A percentile compares a stretch with the other conserved stretches of the same genome.
Evolutionary conservation across 2,329 filamentous ascomycete species (phyloP).

Genomic region (Teratosphaeria zuluensis): DNA sequence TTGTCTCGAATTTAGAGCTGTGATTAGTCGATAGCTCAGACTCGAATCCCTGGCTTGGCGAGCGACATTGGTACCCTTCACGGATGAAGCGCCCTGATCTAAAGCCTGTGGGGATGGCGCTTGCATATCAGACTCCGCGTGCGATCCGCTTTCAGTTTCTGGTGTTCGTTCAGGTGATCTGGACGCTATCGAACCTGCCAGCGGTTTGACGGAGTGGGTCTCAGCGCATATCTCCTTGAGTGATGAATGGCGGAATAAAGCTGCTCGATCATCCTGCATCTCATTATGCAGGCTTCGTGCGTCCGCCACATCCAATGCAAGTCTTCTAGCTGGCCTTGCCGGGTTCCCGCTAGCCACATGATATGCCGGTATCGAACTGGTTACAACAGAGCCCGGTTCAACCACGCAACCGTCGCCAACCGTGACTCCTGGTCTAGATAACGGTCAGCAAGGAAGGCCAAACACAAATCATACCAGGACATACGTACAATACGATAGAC

Average conservation of each 20-base stretch:
- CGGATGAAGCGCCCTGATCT: not conserved
- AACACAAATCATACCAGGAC: not conserved
- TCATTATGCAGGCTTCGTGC: constrained; percentile 2
- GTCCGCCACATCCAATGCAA: constrained; percentile 7
- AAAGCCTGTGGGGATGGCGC: not conserved
- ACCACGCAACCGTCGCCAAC: constrained; percentile 16
- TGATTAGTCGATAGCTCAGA: not conserved
- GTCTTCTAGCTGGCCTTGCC: constrained; percentile 14
- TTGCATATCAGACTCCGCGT: no score
- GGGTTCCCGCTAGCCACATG: constrained; percentile 16
- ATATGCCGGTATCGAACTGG: constrained; percentile 11
- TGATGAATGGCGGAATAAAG: not conserved
- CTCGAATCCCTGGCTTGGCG: not conserved
- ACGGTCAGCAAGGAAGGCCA: not conserved
- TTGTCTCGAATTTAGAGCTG: not conserved
- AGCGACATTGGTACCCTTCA: not conserved
- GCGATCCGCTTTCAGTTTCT: no score
- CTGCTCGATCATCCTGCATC: not conserved
- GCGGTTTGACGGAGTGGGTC: no score
- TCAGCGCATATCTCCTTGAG: not conserved
- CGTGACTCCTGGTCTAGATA: constrained; percentile 11
- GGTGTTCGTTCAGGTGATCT: no score
- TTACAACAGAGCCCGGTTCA: constrained; percentile 14
- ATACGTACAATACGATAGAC: constrained; percentile 11
- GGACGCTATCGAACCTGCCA: no score